Percentiles rank a stretch among this genome's conserved stretches.
Conservation (phyloP, 495 filamentous ascomycete genomes). For the Talaromyces trachyspermus region DNA sequence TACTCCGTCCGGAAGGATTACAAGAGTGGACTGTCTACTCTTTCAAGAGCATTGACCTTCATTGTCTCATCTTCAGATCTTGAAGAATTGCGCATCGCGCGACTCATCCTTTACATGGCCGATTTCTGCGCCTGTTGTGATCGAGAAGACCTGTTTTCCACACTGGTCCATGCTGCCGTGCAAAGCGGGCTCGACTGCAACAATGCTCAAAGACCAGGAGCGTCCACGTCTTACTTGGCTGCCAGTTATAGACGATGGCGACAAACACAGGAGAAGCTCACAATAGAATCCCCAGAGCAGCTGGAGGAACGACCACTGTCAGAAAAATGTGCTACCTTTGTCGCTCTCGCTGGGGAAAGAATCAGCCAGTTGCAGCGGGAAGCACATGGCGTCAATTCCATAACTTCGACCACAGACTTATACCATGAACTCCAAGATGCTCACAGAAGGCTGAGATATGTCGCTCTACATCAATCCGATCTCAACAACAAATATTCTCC, state of each 20-base stretch:
- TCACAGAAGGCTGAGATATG: background rate
- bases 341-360: conserved; percentile 17
- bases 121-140: conserved; percentile 31
- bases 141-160: conserved; percentile 21
- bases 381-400: background rate
- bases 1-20: conserved; percentile 34
- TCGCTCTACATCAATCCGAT: background rate
- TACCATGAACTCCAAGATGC: background rate
- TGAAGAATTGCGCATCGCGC: conserved; percentile 17
- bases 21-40: conserved; percentile 24
- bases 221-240: background rate
- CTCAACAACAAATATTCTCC: background rate
- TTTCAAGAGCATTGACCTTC: conserved; percentile 30
- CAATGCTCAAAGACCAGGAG: conserved; percentile 13
- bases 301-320: conserved; percentile 17
- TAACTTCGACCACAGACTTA: background rate
- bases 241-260: conserved; percentile 19
- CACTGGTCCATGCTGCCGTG: conserved; percentile 30
- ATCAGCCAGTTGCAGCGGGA: background rate
- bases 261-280: conserved; percentile 15
- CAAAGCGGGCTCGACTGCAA: conserved; percentile 29
- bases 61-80: conserved; percentile 29
- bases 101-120: conserved; percentile 33
- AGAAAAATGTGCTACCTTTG: conserved; percentile 34
- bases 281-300: conserved; percentile 4